phyloP scores from a whole-genome alignment of 257 asterid genomes.

The Nicotiana sylvestris region DNA sequence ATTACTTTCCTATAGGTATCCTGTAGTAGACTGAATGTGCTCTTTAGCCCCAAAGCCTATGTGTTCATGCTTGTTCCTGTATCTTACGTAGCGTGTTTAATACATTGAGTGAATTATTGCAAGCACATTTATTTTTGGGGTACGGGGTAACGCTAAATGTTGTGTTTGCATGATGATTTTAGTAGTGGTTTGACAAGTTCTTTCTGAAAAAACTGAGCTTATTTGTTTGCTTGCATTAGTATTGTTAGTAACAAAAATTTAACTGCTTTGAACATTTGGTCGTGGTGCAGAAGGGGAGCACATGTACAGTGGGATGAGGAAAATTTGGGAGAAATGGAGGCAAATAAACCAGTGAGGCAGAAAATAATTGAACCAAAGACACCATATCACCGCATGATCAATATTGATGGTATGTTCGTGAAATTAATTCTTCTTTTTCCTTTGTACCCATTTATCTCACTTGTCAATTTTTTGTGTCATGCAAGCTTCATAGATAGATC shows the following conservation, averaged over 20 bases:
- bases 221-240: neutral
- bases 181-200: neutral
- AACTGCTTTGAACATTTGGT: neutral
- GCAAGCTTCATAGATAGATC: neutral
- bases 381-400: conserved; percentile 90
- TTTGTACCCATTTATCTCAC: neutral
- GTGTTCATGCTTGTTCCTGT: neutral
- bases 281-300: conserved; percentile 38
- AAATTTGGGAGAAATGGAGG: conserved; percentile 85
- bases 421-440: conserved; percentile 1
- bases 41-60: neutral
- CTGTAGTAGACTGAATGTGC: neutral
- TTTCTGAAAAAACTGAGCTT: neutral
- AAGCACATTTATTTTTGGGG: neutral
- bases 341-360: conserved; percentile 88
- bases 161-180: neutral
- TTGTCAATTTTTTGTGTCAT: neutral
- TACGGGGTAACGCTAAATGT: neutral
- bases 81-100: neutral
- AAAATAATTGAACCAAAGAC: conserved; percentile 98
- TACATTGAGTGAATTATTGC: neutral
- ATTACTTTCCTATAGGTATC: neutral
- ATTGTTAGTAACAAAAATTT: neutral
- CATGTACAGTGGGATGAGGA: conserved; percentile 80
- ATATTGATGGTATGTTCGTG: conserved; percentile 53